Base-by-base conservation (phyloP, 805 yeast genomes). In the Sporopachydermia lactativora region DNA sequence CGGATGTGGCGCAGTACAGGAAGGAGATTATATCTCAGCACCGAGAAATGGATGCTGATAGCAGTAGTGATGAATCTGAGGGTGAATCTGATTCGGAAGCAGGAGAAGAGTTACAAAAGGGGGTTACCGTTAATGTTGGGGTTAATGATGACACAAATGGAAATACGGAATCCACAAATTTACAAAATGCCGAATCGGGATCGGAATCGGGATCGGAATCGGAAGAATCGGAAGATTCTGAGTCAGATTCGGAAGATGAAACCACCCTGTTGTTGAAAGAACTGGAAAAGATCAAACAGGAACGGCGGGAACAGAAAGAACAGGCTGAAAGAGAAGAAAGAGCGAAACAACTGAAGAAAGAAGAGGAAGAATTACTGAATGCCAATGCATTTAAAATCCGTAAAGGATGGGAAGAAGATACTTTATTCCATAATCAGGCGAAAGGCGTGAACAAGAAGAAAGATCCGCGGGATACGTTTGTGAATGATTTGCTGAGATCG, bases 401-500 rank as follows among this genome's bases (percentile, higher is more conserved):
- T 38, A 44, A 52, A 16, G 35, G 43, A 15, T 59, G 64, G 64
- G 54, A 52, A 14, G 61, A 59, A 11, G 64, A 59, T 34, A 51
- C 50, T 14, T 52, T 60, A 15, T 59, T 59, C 45, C 49, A 47
- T 39, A 53, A 56, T 36, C 61, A 60, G 39, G 60, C 62, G 5
- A 47, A 45, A 36, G 51, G 49, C 1, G 41, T 40, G 2, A 47
- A 52, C 24, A n/a, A 8, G 8, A 24, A 24, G n/a, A 52, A 47
- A n/a, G 41, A 46, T 35, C 42, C 45, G 15, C 43, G 42, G 37
- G 39, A 45, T 11, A 51, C 53, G 5, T 55, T 54, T 40, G 49
- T 59, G 31, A 59, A 60, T 41, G 64, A 59, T 38, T 48, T 58
- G 50, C 35, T 59, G n/a, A 43, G 64, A 36, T 58, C 65, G 1